Conservation (phyloP, 1,139 yeast species). For the Saccharomyces hybrid region DNA sequence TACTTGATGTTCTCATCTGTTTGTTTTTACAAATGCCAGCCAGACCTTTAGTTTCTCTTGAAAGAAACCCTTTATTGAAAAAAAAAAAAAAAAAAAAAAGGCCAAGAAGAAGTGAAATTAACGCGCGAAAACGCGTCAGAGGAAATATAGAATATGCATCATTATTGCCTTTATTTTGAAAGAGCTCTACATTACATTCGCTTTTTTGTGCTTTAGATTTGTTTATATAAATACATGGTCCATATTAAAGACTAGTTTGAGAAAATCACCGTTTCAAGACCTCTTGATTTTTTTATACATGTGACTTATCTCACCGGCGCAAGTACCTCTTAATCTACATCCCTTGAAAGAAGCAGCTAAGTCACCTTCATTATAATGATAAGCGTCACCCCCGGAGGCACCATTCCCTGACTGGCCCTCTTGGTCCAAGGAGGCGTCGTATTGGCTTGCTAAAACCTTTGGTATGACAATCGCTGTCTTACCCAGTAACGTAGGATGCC, state of each 20-base stretch:
- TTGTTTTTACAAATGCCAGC: no score
- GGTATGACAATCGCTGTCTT: constrained; percentile 67
- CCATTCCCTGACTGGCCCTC: not conserved
- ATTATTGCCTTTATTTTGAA: not conserved
- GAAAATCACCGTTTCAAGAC: not conserved
- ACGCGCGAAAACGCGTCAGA: not conserved
- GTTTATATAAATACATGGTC: not conserved
- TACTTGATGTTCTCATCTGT: no score
- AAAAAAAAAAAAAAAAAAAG: not conserved
- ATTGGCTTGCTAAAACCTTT: constrained; percentile 44
- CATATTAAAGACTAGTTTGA: not conserved
- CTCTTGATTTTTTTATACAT: constrained; percentile 3
- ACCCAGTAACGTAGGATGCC: constrained; percentile 81
- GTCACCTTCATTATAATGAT: constrained; percentile 53
- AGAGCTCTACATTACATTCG: not conserved
- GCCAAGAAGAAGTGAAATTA: not conserved
- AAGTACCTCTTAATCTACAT: constrained; percentile 42
- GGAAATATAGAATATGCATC: not conserved
- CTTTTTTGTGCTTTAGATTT: not conserved
- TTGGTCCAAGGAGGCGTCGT: constrained; percentile 23
- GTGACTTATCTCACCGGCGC: constrained; percentile 41
- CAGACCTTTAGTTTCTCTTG: not conserved
- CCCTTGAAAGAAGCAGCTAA: constrained; percentile 54
- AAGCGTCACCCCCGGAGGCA: constrained; percentile 33
- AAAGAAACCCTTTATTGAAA: not conserved